Evolutionary conservation across 2,329 filamentous ascomycete genomes (phyloP).

Genomic region (Diaporthe sp.): DNA sequence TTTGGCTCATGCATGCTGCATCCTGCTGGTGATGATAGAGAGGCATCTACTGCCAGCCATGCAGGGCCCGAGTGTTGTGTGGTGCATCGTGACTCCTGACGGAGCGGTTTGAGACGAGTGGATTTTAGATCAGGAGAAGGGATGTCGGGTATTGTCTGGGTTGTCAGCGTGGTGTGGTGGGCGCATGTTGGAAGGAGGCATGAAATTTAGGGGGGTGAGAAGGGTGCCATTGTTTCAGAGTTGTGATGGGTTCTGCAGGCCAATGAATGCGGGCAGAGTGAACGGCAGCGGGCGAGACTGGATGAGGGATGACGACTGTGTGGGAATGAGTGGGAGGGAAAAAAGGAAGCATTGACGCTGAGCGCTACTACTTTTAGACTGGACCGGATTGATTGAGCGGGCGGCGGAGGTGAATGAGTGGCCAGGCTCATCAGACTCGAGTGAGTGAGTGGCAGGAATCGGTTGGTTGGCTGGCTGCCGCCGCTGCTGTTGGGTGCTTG

Average conservation of each 20-base stretch:
- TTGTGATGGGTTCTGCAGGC: constrained; percentile 34
- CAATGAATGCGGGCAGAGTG: background rate
- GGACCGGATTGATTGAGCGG: constrained; percentile 2
- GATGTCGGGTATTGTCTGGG: constrained; percentile 25
- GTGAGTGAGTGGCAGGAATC: background rate
- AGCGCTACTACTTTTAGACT: constrained; percentile 30
- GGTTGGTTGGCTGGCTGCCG: background rate
- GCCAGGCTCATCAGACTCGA: constrained; percentile 8
- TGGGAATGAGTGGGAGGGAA: background rate
- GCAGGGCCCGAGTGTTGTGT: background rate
- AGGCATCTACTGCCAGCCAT: background rate
- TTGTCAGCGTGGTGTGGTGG: constrained; percentile 12
- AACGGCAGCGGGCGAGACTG: constrained; percentile 4
- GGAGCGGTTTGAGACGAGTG: constrained; percentile 35
- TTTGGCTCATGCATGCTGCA: background rate
- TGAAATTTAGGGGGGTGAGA: constrained; percentile 37
- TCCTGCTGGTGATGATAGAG: background rate
- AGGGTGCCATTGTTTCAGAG: constrained; percentile 40
- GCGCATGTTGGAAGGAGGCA: constrained; percentile 29
- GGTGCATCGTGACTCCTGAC: constrained; percentile 15
- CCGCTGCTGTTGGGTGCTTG: constrained; percentile 2
- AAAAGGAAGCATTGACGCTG: constrained; percentile 17
- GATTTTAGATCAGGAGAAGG: constrained; percentile 37
- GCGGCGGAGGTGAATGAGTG: background rate
- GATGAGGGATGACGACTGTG: background rate